Base-by-base conservation (phyloP, 1,139 yeast species). In the Debaryomyces fabryi region DNA sequence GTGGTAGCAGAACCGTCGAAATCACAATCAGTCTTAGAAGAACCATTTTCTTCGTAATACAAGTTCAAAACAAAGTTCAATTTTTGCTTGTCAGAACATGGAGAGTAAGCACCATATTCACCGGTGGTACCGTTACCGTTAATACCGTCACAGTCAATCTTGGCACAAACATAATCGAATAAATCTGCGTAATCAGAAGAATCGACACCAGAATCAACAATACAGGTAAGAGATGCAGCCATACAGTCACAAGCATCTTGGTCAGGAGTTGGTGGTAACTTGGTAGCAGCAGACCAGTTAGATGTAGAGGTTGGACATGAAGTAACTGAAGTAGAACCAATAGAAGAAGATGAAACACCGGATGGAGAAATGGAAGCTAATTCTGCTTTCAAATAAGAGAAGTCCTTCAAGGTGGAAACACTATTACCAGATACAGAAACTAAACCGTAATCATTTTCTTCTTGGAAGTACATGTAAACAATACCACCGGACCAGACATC, bases 401-500 rank as follows among this genome's bases (percentile, higher is more conserved):
- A 83, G 55, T 79, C 78, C 50, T 68, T 71, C 60, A 74, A 62
- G 39, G 79, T 74, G 34, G 67, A 67, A 39, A 72, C 76, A 41
- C 63, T 58, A 49, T 71, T 70, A 43, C 64, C 70, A 25, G 63
- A 64, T 51, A 84, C 72, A 43, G 83, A 62, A 49, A 89, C 96
- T 51, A 89, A 83, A 54, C 96, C 96, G 64, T 86, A 89, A 57
- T 86, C 71, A 69, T 88, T 89, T 49, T 74, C 83, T 70, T 89
- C 96, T 72, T 88, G 84, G 69, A 84, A 86, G 72, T 86, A 89
- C 96, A 88, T 87, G 74, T 88, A 89, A 30, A 86, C 96, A 62
- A 89, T 82, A 60, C 96, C 96, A 56, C 96, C 96, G 39, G 96
- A 88, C 96, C 96, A 89, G 44, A 87, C 90, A 50, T 77, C 82